Evolutionary conservation across 2,329 filamentous ascomycete species (phyloP).

Genomic region (Sordariomycetes sp.): DNA sequence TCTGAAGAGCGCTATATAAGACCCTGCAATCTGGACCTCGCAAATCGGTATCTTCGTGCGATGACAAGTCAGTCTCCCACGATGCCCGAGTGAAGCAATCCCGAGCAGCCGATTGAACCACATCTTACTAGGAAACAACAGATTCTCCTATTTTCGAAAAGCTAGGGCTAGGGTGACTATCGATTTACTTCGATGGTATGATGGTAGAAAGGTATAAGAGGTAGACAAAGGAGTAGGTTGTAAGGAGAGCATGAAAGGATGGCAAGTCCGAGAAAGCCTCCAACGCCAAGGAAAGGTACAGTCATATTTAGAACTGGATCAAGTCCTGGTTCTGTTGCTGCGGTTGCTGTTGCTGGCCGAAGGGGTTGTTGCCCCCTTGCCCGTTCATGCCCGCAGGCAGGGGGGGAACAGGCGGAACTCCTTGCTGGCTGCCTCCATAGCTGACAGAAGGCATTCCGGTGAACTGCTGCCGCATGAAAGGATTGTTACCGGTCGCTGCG

Average conservation of each 20-base stretch:
- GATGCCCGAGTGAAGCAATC: too few relatives aligned
- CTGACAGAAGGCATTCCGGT: conserved; percentile 62
- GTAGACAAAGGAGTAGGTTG: background rate
- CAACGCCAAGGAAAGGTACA: background rate
- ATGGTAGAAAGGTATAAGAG: background rate
- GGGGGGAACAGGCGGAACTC: conserved; percentile 42
- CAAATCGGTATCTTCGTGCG: too few relatives aligned
- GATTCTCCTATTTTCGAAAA: too few relatives aligned
- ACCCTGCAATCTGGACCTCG: conserved; percentile 1
- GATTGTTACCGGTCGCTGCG: conserved; percentile 76
- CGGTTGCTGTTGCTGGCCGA: conserved; percentile 36
- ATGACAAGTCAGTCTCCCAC: too few relatives aligned
- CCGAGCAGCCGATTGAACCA: too few relatives aligned
- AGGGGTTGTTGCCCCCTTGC: conserved; percentile 45
- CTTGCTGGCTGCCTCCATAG: conserved; percentile 40
- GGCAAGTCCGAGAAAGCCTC: background rate
- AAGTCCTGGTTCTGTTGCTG: conserved; percentile 45
- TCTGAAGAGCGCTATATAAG: conserved; percentile 5
- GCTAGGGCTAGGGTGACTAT: too few relatives aligned
- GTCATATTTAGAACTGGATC: conserved; percentile 58
- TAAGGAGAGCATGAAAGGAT: background rate
- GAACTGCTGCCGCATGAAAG: conserved; percentile 77
- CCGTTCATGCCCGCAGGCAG: conserved; percentile 48
- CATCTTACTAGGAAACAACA: too few relatives aligned
- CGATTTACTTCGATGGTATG: too few relatives aligned